Base-by-base conservation (phyloP, 371 early-diverging fungal genomes). In the Syncephalis fuscata region DNA sequence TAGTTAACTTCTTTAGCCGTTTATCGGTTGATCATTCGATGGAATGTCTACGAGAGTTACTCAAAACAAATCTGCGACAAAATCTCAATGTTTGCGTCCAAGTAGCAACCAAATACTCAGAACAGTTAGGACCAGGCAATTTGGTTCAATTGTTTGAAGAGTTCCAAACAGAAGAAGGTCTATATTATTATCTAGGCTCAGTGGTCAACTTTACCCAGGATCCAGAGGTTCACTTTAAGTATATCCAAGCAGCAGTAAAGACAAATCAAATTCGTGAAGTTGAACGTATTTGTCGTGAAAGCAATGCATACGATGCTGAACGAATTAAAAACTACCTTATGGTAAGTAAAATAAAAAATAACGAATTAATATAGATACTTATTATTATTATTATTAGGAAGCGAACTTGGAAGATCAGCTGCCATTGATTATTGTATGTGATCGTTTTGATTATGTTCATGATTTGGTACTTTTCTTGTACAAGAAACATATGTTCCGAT, bases 341-440 rank as follows among this genome's bases (percentile, higher is more conserved):
- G 32, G 32, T 32, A 32, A 32, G 32, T 32, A 32, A n/a, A n/a
- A 93, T 2, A 37, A 4, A n/a, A 20, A 11, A 16, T 9, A 21
- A n/a, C 15, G 14, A 14, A 1, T 14, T 44, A 14, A 48, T 11
- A 48, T 16, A 24, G 16, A 26, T 49, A 3, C 24, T 36, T 23
- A 32, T 27, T n/a, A 0, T 40, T 48, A 20, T 56, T 11, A 32
- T 32, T 32, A 32, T 32, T 32, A 71, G 78, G 98, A 97, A 62
- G 86, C 94, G 42, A 83, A 92, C 54, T 74, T 97, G 27, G 63
- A 75, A 17, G 98, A 97, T 62, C 94, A 94, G 60, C 71, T 97
- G 44, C 95, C 98, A 22, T 66, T 97, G 44, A 92, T 97, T 53
- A 91, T 95, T 56, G 98, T 97, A 22, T 95, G 96, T 68, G 98